These are phyloP conservation scores for Phytopythium litorale DNA, from an alignment of 352 stramenopile genomes.

Conservation along the genomic window DNA sequence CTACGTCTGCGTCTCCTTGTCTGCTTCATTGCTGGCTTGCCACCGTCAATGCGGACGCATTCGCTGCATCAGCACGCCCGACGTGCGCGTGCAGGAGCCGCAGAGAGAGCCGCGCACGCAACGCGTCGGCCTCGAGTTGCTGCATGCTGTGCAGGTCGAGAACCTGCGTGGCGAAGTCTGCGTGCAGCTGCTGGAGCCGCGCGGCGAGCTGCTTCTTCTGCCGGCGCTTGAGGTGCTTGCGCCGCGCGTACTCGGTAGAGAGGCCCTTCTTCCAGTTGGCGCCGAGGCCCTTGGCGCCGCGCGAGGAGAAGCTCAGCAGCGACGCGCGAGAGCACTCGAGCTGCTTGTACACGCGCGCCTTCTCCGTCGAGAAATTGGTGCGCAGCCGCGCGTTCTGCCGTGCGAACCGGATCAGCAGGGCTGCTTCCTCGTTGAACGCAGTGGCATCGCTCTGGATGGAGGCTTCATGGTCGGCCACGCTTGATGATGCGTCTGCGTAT, in stretches of 20 bases:
- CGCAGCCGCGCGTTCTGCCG: slow-evolving; percentile 45
- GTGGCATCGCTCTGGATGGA: slow-evolving; percentile 10
- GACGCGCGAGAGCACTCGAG: slow-evolving; percentile 36
- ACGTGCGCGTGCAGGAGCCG: slow-evolving; percentile 27
- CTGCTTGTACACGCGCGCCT: slow-evolving; percentile 41
- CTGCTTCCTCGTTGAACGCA: slow-evolving; percentile 27
- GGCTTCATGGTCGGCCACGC: background rate
- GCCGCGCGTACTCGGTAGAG: slow-evolving; percentile 45
- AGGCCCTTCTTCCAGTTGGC: slow-evolving; percentile 55
- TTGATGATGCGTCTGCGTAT: slow-evolving; percentile 11
- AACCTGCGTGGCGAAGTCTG: slow-evolving; percentile 34
- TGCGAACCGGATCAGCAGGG: slow-evolving; percentile 41
- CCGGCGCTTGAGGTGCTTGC: slow-evolving; percentile 69
- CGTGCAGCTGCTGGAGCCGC: slow-evolving; percentile 45
- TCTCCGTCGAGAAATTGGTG: slow-evolving; percentile 42
- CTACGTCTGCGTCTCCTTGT: background rate
- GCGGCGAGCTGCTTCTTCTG: slow-evolving; percentile 61
- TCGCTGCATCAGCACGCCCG: background rate
- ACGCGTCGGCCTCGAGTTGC: slow-evolving; percentile 42
- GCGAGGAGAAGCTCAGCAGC: slow-evolving; percentile 5
- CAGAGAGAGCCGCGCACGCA: slow-evolving; percentile 43
- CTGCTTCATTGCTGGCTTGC: background rate
- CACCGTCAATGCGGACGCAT: background rate
- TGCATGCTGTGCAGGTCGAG: slow-evolving; percentile 43
- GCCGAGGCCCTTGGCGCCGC: background rate